Evolutionary conservation across 108 stramenopile species (phyloP).

Genomic region (Nitzschia sp.): DNA sequence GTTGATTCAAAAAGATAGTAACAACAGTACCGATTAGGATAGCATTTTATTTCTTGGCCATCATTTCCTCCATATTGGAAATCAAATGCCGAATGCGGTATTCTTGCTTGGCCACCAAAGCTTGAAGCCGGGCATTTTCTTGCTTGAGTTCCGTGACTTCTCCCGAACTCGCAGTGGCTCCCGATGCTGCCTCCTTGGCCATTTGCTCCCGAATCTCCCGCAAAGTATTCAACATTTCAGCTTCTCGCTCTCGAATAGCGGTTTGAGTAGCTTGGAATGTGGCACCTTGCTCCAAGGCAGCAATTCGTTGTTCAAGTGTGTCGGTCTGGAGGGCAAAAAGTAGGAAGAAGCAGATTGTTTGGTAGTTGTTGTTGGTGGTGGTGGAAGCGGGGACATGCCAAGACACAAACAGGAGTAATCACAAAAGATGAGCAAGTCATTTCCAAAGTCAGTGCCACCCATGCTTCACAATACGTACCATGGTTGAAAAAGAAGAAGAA

Average conservation of each 20-base stretch:
- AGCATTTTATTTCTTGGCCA: conserved; percentile 8
- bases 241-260: conserved; percentile 46
- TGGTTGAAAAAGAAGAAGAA: too few species aligned
- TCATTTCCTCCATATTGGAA: conserved; percentile 30
- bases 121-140: conserved; percentile 55
- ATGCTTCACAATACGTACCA: too few species aligned
- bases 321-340: not conserved
- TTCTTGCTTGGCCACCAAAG: conserved; percentile 43
- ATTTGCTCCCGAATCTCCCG: conserved; percentile 46
- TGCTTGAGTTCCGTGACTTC: conserved; percentile 38
- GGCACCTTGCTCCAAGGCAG: conserved; percentile 46
- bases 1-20: not conserved
- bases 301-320: conserved; percentile 37
- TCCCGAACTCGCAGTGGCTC: conserved; percentile 20
- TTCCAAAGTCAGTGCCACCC: too few species aligned
- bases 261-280: conserved; percentile 47
- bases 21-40: not conserved
- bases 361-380: too few species aligned
- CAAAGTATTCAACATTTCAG: conserved; percentile 43
- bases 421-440: too few species aligned
- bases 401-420: too few species aligned
- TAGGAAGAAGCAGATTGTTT: too few species aligned
- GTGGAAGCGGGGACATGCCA: too few species aligned
- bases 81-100: conserved; percentile 61
- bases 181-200: conserved; percentile 22